These are phyloP conservation scores for Ophiostoma fasciatum DNA, from an alignment of 2,329 filamentous ascomycete species.

Conservation along the genomic window DNA sequence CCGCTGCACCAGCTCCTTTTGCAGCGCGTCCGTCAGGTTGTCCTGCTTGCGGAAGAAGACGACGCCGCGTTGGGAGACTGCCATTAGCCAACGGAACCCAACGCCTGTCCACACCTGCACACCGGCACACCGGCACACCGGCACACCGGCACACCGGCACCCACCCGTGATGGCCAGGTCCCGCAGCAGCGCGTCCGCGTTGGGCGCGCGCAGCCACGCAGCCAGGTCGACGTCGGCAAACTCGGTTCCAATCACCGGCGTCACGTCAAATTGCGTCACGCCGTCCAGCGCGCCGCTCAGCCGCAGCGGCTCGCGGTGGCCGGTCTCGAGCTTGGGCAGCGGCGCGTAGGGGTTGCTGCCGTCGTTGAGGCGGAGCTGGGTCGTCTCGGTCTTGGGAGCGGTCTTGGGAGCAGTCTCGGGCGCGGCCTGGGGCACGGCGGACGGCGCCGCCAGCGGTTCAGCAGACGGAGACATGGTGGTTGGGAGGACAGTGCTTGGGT, in stretches of 20 bases:
- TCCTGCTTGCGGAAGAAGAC: slow-evolving; percentile 35
- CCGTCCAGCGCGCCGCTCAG: slow-evolving; percentile 24
- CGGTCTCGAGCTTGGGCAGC: background rate
- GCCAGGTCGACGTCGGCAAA: slow-evolving; percentile 34
- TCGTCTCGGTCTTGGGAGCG: too few species aligned
- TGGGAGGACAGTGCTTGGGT: too few species aligned
- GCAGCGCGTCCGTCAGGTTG: slow-evolving; percentile 9
- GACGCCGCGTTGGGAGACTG: slow-evolving; percentile 32
- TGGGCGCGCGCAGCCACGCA: slow-evolving; percentile 37
- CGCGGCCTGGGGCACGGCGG: too few species aligned
- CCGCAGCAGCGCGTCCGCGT: slow-evolving; percentile 39
- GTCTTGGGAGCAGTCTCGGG: too few species aligned
- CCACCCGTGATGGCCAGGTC: slow-evolving; percentile 49
- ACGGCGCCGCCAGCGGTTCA: too few species aligned
- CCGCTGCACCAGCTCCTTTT: slow-evolving; percentile 9
- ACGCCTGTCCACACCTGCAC: too few species aligned
- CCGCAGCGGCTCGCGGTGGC: slow-evolving; percentile 9
- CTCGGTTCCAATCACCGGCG: slow-evolving; percentile 40
- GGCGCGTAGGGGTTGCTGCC: background rate
- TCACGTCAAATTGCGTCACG: slow-evolving; percentile 32
- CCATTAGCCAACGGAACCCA: too few species aligned
- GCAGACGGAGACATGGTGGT: too few species aligned
- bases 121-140: too few species aligned
- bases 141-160: too few species aligned
- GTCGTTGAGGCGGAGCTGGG: too few species aligned